Conservation (phyloP, 176 grass and related monocot species). For the bread wheat (Triticum aestivum) region IWGSC_CS_RefSeq_v2.1 NC_057797.1:777944086-777944585, state of each 20-base stretch:
- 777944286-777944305: constrained; percentile 35
- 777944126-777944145: background rate
- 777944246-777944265: constrained; percentile 51
- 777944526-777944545: constrained; percentile 6
- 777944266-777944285: constrained; percentile 44
- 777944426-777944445: constrained; percentile 26
- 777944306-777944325: constrained; percentile 21
- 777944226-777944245: constrained; percentile 40
- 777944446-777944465: background rate
- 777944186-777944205: constrained; percentile 28
- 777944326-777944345: constrained; percentile 11
- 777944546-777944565: constrained; percentile 41
- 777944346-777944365: constrained; percentile 53
- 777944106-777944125: background rate
- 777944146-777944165: background rate
- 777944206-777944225: constrained; percentile 37
- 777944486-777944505: background rate
- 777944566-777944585: constrained; percentile 53
- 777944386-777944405: constrained; percentile 62
- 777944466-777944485: constrained; percentile 31
- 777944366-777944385: constrained; percentile 29
- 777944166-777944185: background rate
- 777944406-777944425: constrained; percentile 42
- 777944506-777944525: constrained; percentile 21
- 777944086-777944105: background rate